Evolutionary conservation across 306 rosid genomes (phyloP).

Genomic region (Prosopis cineraria): DNA sequence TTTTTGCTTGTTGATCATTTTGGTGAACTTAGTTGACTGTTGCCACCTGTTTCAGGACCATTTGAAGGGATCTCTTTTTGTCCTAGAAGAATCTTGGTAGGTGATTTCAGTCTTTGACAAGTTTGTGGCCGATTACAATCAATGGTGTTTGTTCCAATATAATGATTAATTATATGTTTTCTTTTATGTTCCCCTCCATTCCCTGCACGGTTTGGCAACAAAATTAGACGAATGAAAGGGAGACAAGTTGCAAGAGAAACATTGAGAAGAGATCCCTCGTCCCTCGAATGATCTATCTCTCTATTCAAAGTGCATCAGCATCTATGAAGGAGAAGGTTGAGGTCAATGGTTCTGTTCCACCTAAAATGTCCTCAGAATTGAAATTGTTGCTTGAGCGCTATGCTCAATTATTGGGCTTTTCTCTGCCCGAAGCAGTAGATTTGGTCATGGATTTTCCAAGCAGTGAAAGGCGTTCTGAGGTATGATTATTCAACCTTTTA

Average conservation of each 20-base stretch:
- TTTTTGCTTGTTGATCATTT: background rate
- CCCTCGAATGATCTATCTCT: conserved; percentile 89
- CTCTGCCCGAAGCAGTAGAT: conserved; percentile 69
- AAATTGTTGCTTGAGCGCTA: conserved; percentile 77
- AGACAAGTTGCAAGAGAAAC: conserved; percentile 57
- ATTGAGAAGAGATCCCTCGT: conserved; percentile 88
- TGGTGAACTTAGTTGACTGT: conserved; percentile 13
- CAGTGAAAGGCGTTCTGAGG: conserved; percentile 59
- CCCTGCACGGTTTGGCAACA: conserved; percentile 39
- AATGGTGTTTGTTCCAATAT: conserved; percentile 6
- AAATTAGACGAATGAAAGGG: conserved; percentile 66
- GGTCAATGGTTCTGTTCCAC: conserved; percentile 61
- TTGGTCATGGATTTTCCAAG: conserved; percentile 54
- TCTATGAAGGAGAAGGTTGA: conserved; percentile 72
- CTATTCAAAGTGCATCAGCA: conserved; percentile 74
- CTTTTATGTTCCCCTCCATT: background rate
- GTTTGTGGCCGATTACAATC: conserved; percentile 19
- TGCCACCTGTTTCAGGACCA: conserved; percentile 62
- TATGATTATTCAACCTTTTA: conserved; percentile 43
- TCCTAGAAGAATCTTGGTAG: conserved; percentile 72
- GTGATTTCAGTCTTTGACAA: conserved; percentile 34
- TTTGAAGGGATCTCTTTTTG: conserved; percentile 80
- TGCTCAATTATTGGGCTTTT: conserved; percentile 69
- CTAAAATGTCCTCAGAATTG: conserved; percentile 64
- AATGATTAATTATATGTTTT: background rate